Conservation (phyloP, 768 basidiomycete species). For the Mycena filopes region DNA sequence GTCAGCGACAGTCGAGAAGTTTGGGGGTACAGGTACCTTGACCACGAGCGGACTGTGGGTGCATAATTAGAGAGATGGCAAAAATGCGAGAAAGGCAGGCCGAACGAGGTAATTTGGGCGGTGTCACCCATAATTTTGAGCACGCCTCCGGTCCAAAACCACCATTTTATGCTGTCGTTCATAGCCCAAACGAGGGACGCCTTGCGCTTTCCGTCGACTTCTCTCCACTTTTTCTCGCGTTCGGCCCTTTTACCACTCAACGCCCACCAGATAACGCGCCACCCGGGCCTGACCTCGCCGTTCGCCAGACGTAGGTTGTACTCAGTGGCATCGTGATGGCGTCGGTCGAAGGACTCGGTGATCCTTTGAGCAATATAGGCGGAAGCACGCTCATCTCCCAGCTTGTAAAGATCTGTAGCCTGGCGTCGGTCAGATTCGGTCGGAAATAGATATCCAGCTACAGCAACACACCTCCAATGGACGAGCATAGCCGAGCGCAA, state of each 20-base stretch:
- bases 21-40: slow-evolving; percentile 58
- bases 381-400: slow-evolving; percentile 71
- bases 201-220: slow-evolving; percentile 66
- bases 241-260: slow-evolving; percentile 61
- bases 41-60: slow-evolving; percentile 72
- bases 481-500: slow-evolving; percentile 80
- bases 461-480: slow-evolving; percentile 63
- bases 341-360: slow-evolving; percentile 68
- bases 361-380: slow-evolving; percentile 71
- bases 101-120: slow-evolving; percentile 68
- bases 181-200: slow-evolving; percentile 76
- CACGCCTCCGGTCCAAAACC: slow-evolving; percentile 79
- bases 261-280: slow-evolving; percentile 68
- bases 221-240: slow-evolving; percentile 73
- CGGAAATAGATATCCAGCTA: too few relatives aligned
- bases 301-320: slow-evolving; percentile 78
- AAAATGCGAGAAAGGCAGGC: background rate
- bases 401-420: slow-evolving; percentile 82
- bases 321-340: slow-evolving; percentile 64
- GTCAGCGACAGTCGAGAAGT: background rate
- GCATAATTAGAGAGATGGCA: background rate
- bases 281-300: slow-evolving; percentile 69
- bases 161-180: slow-evolving; percentile 82
- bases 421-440: too few relatives aligned
- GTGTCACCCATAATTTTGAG: slow-evolving; percentile 73